Evolutionary conservation across 2,329 filamentous ascomycete species (phyloP).

Genomic region (Stagonosporopsis tanaceti): DNA sequence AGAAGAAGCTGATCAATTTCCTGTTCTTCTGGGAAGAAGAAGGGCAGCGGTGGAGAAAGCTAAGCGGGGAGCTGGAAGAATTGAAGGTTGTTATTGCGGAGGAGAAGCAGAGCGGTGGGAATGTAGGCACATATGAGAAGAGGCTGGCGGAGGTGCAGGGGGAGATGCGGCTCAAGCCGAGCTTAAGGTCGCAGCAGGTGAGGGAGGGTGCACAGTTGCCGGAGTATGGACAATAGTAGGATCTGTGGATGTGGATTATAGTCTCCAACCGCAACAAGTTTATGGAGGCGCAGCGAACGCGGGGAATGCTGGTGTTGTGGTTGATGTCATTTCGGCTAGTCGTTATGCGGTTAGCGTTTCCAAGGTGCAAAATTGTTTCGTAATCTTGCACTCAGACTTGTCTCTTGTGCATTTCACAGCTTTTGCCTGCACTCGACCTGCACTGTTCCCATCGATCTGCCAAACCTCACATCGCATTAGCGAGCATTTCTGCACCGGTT

Average conservation of each 20-base stretch:
- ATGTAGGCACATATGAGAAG: constrained; percentile 12
- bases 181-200: constrained; percentile 7
- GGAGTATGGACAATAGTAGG: background rate
- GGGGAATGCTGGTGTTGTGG: too few species aligned
- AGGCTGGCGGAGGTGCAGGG: constrained; percentile 14
- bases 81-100: constrained; percentile 7
- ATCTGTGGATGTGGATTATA: background rate
- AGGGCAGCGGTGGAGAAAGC: constrained; percentile 6
- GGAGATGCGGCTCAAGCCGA: constrained; percentile 4
- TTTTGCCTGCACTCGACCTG: background rate
- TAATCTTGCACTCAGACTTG: constrained; percentile 10
- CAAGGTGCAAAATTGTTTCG: constrained; percentile 5
- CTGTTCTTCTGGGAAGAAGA: constrained; percentile 19
- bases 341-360: background rate
- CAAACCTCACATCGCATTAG: background rate
- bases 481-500: background rate
- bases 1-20: constrained; percentile 17
- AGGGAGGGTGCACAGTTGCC: background rate
- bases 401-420: background rate
- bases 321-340: background rate
- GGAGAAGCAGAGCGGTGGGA: constrained; percentile 1
- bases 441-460: background rate
- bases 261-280: background rate
- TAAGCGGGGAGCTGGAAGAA: constrained; percentile 10
- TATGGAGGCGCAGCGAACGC: too few species aligned